These are phyloP conservation scores for Garcia nutans DNA, from an alignment of 345 rosid genomes.

Conservation along the genomic window DNA sequence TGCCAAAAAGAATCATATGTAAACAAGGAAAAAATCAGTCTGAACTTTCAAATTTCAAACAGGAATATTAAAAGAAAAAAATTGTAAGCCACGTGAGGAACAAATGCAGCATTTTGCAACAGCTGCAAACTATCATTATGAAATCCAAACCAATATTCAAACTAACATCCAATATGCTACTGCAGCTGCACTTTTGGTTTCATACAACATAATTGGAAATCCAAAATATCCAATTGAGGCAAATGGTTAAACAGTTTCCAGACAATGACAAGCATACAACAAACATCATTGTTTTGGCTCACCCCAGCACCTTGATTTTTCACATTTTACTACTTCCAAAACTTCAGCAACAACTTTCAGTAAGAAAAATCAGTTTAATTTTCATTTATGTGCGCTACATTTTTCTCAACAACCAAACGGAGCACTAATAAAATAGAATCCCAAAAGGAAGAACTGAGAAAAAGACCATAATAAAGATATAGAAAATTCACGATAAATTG, in stretches of 20 bases:
- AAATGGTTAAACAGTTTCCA: conserved; percentile 8
- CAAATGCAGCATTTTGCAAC: background rate
- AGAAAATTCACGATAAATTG: background rate
- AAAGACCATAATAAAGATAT: background rate
- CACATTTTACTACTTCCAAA: background rate
- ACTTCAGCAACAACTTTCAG: background rate
- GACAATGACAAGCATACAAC: background rate
- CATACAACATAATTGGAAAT: background rate
- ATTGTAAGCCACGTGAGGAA: background rate
- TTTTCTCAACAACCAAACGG: conserved; percentile 1
- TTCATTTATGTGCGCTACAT: background rate
- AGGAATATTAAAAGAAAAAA: background rate
- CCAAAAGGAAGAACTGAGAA: background rate
- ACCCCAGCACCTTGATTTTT: background rate
- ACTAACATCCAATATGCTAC: background rate
- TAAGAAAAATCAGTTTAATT: background rate
- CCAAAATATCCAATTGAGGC: background rate
- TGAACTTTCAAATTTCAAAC: background rate
- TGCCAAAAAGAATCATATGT: background rate
- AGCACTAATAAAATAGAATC: background rate
- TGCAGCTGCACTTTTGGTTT: background rate
- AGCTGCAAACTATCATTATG: background rate
- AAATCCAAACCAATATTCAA: background rate
- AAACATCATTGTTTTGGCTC: background rate
- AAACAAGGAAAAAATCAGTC: background rate